Percentiles rank a stretch among this genome's conserved stretches.
These are phyloP conservation scores for Escallonia herrerae DNA, from an alignment of 129 eudicot species.

Conservation along the genomic window DNA sequence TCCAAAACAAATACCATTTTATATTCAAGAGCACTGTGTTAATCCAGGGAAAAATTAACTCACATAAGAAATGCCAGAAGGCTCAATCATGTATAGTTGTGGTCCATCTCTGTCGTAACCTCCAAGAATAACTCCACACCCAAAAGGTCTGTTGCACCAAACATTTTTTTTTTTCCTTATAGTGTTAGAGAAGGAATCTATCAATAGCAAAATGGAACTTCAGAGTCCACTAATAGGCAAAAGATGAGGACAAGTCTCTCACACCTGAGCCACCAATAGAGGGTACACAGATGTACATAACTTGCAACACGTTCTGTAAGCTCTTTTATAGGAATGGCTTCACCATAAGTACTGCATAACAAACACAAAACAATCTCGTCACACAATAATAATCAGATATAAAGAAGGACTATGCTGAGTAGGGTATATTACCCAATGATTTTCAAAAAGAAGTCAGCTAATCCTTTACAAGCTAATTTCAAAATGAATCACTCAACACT, in stretches of 20 bases:
- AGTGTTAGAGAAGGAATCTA: slow-evolving; percentile 8
- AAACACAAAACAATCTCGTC: neutral
- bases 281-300: slow-evolving; percentile 90
- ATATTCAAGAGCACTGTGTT: neutral
- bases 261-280: slow-evolving; percentile 99
- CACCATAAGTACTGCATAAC: slow-evolving; percentile 73
- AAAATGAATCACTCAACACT: too few species aligned
- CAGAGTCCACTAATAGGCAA: neutral
- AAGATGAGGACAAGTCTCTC: neutral
- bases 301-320: slow-evolving; percentile 98
- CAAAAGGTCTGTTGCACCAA: slow-evolving; percentile 75
- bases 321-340: slow-evolving; percentile 89
- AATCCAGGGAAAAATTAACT: slow-evolving; percentile 29
- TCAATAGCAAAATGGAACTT: neutral
- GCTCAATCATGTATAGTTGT: slow-evolving; percentile 92
- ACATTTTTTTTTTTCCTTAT: neutral
- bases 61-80: slow-evolving; percentile 96
- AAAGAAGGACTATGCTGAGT: too few species aligned
- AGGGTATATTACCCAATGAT: too few species aligned
- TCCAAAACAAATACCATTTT: too few species aligned
- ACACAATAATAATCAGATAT: too few species aligned
- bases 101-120: slow-evolving; percentile 99
- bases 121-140: slow-evolving; percentile 89
- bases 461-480: too few species aligned
- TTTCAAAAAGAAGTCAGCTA: too few species aligned